Percentiles rank a stretch among this genome's conserved stretches.
Evolutionary conservation across 2,329 filamentous ascomycete species (phyloP).

Genomic region (Cercospora canescens): DNA sequence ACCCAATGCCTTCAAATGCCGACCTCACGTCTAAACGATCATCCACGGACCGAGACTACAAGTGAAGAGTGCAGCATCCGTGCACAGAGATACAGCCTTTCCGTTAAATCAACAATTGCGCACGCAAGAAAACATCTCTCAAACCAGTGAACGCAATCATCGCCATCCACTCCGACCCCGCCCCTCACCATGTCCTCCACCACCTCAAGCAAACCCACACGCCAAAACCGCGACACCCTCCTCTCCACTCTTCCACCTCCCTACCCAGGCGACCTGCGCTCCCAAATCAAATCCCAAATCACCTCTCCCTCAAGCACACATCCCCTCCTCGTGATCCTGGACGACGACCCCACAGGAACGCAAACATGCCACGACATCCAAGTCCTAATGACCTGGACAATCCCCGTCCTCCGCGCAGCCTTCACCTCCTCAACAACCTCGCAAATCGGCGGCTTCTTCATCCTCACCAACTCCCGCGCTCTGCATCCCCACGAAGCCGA

Average conservation of each 20-base stretch:
- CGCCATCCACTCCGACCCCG: background rate
- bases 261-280: constrained; percentile 8
- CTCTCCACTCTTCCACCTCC: constrained; percentile 13
- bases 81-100: background rate
- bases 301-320: constrained; percentile 2
- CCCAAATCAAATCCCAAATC: constrained; percentile 12
- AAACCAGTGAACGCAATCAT: background rate
- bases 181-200: background rate
- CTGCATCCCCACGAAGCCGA: constrained; percentile 52
- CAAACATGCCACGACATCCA: constrained; percentile 61
- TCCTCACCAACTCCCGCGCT: constrained; percentile 61
- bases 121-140: background rate
- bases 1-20: constrained; percentile 10
- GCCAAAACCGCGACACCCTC: constrained; percentile 7
- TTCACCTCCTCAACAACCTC: constrained; percentile 36
- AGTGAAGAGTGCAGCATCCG: background rate
- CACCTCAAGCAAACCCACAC: background rate
- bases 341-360: constrained; percentile 50
- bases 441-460: constrained; percentile 55
- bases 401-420: constrained; percentile 45
- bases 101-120: background rate
- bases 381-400: constrained; percentile 57
- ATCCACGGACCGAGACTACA: constrained; percentile 3
- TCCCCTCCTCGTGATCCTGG: constrained; percentile 15
- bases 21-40: constrained; percentile 2